These are phyloP conservation scores for Santalum album DNA, from an alignment of 164 flowering plant genomes.

Conservation along the genomic window DNA sequence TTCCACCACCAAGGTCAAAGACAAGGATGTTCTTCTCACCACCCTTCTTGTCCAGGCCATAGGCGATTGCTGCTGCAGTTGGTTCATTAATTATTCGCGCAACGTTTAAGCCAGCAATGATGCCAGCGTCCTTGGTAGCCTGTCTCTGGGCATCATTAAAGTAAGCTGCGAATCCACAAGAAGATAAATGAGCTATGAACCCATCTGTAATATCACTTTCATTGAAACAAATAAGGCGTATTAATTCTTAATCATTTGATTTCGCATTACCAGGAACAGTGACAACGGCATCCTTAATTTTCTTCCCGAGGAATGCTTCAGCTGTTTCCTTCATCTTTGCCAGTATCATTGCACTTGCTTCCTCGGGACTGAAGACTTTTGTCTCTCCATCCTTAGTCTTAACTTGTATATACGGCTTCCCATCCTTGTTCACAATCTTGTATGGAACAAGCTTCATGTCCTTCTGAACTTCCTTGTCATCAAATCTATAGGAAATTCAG, in stretches of 20 bases:
- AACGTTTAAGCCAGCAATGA: constrained; percentile 85
- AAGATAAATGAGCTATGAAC: too few relatives aligned
- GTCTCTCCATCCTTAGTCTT: constrained; percentile 71
- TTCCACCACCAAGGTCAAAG: constrained; percentile 91
- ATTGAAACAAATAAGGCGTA: neutral
- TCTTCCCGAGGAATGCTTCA: constrained; percentile 94
- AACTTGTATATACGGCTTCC: constrained; percentile 84
- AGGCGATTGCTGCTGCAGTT: constrained; percentile 95
- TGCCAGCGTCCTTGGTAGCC: constrained; percentile 94
- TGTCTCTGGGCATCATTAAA: constrained; percentile 95
- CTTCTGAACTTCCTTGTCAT: constrained; percentile 80
- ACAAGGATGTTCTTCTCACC: constrained; percentile 97
- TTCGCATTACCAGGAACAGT: constrained; percentile 89
- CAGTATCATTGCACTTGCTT: constrained; percentile 81
- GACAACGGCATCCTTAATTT: constrained; percentile 87
- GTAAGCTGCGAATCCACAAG: constrained; percentile 58
- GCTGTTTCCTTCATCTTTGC: constrained; percentile 94
- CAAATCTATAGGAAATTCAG: too few relatives aligned
- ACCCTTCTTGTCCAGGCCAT: constrained; percentile 89
- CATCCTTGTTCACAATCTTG: constrained; percentile 81
- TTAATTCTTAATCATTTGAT: too few relatives aligned
- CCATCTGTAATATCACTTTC: too few relatives aligned
- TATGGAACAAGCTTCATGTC: constrained; percentile 86
- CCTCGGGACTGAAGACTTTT: constrained; percentile 89
- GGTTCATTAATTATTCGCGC: constrained; percentile 90